phyloP scores from a whole-genome alignment of 768 basidiomycete genomes.

The Rhizopogon salebrosus region DNA sequence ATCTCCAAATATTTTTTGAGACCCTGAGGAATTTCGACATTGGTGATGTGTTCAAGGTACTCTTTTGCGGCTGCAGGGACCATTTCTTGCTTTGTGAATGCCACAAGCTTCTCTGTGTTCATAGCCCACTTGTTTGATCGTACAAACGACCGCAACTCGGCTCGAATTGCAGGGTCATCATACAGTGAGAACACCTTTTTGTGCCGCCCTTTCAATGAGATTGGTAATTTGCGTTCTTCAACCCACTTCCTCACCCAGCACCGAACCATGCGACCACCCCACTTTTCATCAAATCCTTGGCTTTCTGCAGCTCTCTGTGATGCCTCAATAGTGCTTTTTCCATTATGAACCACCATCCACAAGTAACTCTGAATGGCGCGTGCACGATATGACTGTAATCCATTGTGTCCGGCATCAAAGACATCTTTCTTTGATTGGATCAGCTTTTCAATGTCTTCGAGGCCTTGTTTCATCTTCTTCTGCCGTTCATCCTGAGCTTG shows the following conservation, averaged over 20 bases:
- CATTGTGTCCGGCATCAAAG: too few species aligned
- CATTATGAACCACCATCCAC: constrained; percentile 24
- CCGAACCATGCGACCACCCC: constrained; percentile 22
- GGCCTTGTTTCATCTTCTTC: too few species aligned
- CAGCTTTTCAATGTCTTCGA: too few species aligned
- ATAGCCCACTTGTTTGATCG: constrained; percentile 17
- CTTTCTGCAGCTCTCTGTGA: constrained; percentile 16
- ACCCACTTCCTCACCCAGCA: constrained; percentile 18
- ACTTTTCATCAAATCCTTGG: constrained; percentile 26
- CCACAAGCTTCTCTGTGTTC: constrained; percentile 28
- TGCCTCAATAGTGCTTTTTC: constrained; percentile 12
- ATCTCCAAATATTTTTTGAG: constrained; percentile 21
- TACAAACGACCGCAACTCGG: neutral
- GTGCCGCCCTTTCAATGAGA: constrained; percentile 1
- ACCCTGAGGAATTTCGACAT: constrained; percentile 29
- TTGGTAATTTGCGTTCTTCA: neutral
- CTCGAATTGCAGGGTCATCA: neutral
- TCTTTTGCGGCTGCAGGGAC: constrained; percentile 23
- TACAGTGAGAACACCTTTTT: constrained; percentile 1
- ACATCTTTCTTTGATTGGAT: too few species aligned
- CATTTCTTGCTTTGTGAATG: constrained; percentile 19
- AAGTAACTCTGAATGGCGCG: constrained; percentile 24
- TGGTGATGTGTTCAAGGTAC: too few species aligned
- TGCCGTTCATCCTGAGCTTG: too few species aligned
- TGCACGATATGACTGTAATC: constrained; percentile 23